Evolutionary conservation across 1,284 basidiomycete species (phyloP), one percentile per base, ranked within the genome.

Genomic region (Malassezia nana): DNA sequence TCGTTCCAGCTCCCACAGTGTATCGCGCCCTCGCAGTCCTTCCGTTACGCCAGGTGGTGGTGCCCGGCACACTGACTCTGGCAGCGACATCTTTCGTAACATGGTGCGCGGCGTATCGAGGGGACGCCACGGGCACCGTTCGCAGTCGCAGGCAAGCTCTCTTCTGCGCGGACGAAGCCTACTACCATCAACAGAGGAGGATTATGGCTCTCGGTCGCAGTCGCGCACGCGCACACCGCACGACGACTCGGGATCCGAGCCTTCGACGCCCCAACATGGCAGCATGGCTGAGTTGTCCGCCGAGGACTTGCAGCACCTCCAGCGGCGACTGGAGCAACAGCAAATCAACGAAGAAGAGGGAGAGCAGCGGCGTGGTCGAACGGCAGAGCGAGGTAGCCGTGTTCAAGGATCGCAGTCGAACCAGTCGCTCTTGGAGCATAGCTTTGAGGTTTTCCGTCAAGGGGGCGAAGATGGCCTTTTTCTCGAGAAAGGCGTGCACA

Each of bases 401-500:
- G 40, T 10, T 25, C 30, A n/a, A 8, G 29, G 3, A n/a, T 4
- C 20, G 33, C 31, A 35, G 10, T 24, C 8, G 3, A n/a, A 25
- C 39, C 28, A 22, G 29, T 12, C 20, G 6, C 29, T 38, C 2
- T 2, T 39, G n/a, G 15, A 39, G 22, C 42, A 39, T 20, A 18
- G 18, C 15, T 47, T 44, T 31, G 35, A 29, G 1, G 44, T 41
- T 1, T 52, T 51, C 35, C 48, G 47, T 6, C 47, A 4, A 55
- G 58, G 58, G 3, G 62, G 60, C 7, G 62, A 63, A 16, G 56
- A 63, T n/a, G 71, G 71, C 1, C 44, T 74, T 1, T 65, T 66
- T 28, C 57, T 74, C 26, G 59, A 58, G 16, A 72, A 70, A 32
- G 71, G 71, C n/a, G 68, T 74, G 3, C 71, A 74, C 46, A 68